A percentile compares a stretch with the other conserved stretches of the same genome.
Evolutionary conservation across 345 rosid species (phyloP).

Genomic region (Mangifera indica): DNA sequence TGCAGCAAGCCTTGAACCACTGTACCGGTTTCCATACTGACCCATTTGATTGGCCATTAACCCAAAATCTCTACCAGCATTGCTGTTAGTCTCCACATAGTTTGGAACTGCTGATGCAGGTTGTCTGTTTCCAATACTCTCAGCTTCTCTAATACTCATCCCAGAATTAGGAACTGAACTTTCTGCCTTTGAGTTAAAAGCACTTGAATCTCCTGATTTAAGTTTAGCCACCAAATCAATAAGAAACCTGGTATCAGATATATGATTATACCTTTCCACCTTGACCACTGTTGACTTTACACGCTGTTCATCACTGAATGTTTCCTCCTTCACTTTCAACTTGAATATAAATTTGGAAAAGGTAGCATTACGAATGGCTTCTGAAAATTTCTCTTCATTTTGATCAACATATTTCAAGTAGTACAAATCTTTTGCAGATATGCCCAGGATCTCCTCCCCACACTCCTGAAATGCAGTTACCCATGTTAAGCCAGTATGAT

Average conservation of each 20-base stretch:
- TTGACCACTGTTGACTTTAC: slow-evolving; percentile 78
- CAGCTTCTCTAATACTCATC: slow-evolving; percentile 24
- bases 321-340: slow-evolving; percentile 92
- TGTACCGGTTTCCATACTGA: slow-evolving; percentile 50
- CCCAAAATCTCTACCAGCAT: slow-evolving; percentile 32
- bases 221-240: slow-evolving; percentile 58
- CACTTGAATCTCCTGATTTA: slow-evolving; percentile 36
- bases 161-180: slow-evolving; percentile 27
- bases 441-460: slow-evolving; percentile 82
- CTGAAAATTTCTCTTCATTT: slow-evolving; percentile 69
- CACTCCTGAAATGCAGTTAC: slow-evolving; percentile 87
- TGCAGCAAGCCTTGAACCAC: slow-evolving; percentile 31
- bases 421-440: slow-evolving; percentile 78
- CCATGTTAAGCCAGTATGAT: slow-evolving; percentile 85
- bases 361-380: slow-evolving; percentile 58
- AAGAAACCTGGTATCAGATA: slow-evolving; percentile 60
- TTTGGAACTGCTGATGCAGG: slow-evolving; percentile 27
- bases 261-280: slow-evolving; percentile 63
- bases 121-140: slow-evolving; percentile 35
- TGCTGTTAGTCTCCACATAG: slow-evolving; percentile 17
- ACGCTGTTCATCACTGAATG: slow-evolving; percentile 80
- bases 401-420: slow-evolving; percentile 55
- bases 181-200: slow-evolving; percentile 34
- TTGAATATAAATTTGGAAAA: slow-evolving; percentile 68
- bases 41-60: slow-evolving; percentile 39